Conservation (phyloP, 169 alveolate species). For the Plasmodium blacklocki region DNA sequence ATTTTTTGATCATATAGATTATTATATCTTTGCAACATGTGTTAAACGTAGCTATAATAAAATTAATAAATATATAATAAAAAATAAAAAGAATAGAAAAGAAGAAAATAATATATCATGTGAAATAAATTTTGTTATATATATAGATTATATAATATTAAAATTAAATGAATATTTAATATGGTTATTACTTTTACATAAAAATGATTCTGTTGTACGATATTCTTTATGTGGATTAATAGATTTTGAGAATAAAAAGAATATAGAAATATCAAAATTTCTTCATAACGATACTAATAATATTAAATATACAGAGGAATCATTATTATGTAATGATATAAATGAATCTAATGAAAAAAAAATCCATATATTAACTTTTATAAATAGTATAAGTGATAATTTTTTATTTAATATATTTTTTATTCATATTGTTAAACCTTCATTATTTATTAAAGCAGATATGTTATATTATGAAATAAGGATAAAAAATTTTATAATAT, state of each 20-base stretch:
- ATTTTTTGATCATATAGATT: conserved; percentile 21
- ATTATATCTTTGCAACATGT: conserved; percentile 18
- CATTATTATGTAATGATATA: neutral
- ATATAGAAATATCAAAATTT: neutral
- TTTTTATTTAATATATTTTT: conserved; percentile 70
- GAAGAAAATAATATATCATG: neutral
- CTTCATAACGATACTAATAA: neutral
- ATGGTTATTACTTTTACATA: conserved; percentile 31
- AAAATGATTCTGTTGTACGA: conserved; percentile 42
- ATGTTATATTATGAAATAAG: conserved; percentile 28
- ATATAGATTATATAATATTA: conserved; percentile 20
- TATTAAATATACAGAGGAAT: neutral
- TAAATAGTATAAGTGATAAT: conserved; percentile 59
- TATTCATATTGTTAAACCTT: conserved; percentile 53
- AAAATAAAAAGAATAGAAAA: neutral
- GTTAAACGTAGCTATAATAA: neutral
- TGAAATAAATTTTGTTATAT: neutral
- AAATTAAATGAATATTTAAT: conserved; percentile 18
- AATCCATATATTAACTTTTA: conserved; percentile 19
- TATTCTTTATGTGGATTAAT: conserved; percentile 31
- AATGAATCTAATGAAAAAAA: neutral
- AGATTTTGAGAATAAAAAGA: neutral
- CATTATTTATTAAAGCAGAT: conserved; percentile 62
- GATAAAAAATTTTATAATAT: conserved; percentile 22
- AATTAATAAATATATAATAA: neutral